These are phyloP conservation scores for Tympanopsis confertula DNA, from an alignment of 2,329 filamentous ascomycete genomes.

Conservation along the genomic window DNA sequence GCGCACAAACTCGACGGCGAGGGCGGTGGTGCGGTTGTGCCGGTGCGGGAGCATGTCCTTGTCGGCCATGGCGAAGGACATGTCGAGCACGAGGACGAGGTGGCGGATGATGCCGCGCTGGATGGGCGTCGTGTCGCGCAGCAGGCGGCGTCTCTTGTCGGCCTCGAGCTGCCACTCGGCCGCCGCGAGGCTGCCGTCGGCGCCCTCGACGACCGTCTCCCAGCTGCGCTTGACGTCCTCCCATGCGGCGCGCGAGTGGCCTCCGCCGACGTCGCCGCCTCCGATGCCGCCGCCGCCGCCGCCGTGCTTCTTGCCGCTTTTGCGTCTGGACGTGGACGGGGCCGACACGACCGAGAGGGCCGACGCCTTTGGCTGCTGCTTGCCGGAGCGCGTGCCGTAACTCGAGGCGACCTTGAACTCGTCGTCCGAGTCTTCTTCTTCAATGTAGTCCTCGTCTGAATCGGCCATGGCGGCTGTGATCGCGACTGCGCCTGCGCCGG, in stretches of 20 bases:
- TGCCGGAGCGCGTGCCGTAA: conserved; percentile 22
- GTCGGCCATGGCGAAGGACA: conserved; percentile 86
- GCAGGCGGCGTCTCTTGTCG: conserved; percentile 66
- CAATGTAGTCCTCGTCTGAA: conserved; percentile 62
- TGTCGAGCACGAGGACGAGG: conserved; percentile 78
- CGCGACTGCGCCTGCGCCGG: background rate
- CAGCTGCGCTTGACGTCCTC: conserved; percentile 56
- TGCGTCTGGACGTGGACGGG: no score
- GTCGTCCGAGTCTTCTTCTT: conserved; percentile 51
- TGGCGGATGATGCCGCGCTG: conserved; percentile 98
- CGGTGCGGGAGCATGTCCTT: conserved; percentile 87
- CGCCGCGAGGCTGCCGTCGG: conserved; percentile 65
- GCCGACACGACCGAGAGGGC: no score
- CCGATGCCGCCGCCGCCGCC: conserved; percentile 13
- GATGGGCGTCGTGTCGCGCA: conserved; percentile 87
- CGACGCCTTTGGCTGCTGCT: no score
- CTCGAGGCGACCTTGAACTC: conserved; percentile 41
- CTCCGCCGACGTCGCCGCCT: conserved; percentile 14
- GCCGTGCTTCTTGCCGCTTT: conserved; percentile 9
- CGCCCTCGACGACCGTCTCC: conserved; percentile 68
- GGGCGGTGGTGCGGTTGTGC: conserved; percentile 70
- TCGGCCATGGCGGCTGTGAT: conserved; percentile 44
- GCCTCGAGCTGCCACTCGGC: conserved; percentile 66
- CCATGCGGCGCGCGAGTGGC: conserved; percentile 42
- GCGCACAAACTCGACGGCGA: conserved; percentile 75